phyloP scores from a whole-genome alignment of 1,284 basidiomycete species.

The Cryptococcus deneoformans region DNA sequence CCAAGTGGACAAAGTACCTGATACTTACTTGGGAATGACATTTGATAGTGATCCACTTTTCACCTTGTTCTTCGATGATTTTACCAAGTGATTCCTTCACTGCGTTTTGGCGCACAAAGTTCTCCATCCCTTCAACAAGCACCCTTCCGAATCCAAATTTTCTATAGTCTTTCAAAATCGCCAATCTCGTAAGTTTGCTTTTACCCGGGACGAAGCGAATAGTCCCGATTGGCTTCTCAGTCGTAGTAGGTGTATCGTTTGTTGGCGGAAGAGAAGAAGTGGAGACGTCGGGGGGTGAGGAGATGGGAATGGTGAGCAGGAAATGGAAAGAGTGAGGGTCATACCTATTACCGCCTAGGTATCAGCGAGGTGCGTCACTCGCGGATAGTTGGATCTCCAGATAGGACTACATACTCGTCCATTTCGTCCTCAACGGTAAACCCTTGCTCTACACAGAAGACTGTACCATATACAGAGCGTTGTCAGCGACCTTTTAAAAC shows the following conservation, averaged over 20 bases:
- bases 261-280: slow-evolving; percentile 18
- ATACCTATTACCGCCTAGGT: slow-evolving; percentile 8
- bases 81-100: slow-evolving; percentile 3
- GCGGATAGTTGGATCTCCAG: neutral
- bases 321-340: slow-evolving; percentile 31
- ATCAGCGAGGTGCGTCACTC: neutral
- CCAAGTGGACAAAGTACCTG: neutral
- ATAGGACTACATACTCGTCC: slow-evolving; percentile 31
- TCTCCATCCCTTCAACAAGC: slow-evolving; percentile 21
- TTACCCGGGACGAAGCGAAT: slow-evolving; percentile 38
- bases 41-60: slow-evolving; percentile 25
- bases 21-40: slow-evolving; percentile 38
- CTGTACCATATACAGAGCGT: no score
- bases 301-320: slow-evolving; percentile 22
- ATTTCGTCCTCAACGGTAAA: slow-evolving; percentile 39
- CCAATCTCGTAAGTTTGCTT: slow-evolving; percentile 44
- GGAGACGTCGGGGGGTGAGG: slow-evolving; percentile 16
- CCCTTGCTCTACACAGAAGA: slow-evolving; percentile 32
- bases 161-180: slow-evolving; percentile 35
- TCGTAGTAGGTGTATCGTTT: neutral
- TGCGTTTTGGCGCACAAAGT: slow-evolving; percentile 7
- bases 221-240: slow-evolving; percentile 38
- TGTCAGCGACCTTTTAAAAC: no score
- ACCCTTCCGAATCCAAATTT: slow-evolving; percentile 39
- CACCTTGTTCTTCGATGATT: slow-evolving; percentile 15